Percentiles rank a stretch among this genome's conserved stretches.
These are phyloP conservation scores for Aphanoascus verrucosus DNA, from an alignment of 2,329 filamentous ascomycete genomes.

Conservation along the genomic window DNA sequence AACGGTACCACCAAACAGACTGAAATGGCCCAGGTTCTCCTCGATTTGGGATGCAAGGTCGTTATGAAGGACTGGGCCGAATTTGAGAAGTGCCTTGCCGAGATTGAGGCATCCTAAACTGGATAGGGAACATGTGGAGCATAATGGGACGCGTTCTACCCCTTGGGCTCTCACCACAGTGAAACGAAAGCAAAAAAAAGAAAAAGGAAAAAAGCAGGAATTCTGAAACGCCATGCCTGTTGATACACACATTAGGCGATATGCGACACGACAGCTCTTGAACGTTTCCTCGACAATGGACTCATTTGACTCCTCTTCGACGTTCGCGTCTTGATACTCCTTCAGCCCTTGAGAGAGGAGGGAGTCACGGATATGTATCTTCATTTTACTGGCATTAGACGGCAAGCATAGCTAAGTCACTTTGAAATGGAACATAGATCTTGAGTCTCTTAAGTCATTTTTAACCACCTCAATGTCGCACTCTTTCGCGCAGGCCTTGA, in stretches of 20 bases:
- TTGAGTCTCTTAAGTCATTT: not conserved
- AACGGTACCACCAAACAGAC: constrained; percentile 46
- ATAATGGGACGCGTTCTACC: not conserved
- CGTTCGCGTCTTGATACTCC: not conserved
- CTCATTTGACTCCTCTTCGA: not conserved
- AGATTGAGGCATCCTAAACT: constrained; percentile 30
- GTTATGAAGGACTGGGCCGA: constrained; percentile 46
- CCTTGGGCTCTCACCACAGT: not conserved
- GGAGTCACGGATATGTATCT: not conserved
- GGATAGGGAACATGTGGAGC: not conserved
- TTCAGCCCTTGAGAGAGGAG: not conserved
- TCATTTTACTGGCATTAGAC: constrained; percentile 5
- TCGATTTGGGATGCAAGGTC: constrained; percentile 50
- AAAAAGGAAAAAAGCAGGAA: not conserved
- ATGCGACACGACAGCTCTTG: not conserved
- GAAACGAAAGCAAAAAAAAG: not conserved
- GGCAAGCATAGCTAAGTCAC: constrained; percentile 4
- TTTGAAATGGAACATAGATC: constrained; percentile 4
- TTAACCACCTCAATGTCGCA: not conserved
- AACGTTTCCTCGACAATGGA: not conserved
- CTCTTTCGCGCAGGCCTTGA: not conserved
- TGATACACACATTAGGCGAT: constrained; percentile 3
- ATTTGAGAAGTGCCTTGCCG: constrained; percentile 34
- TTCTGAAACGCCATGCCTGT: constrained; percentile 2
- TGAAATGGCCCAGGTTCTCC: constrained; percentile 54